Evolutionary conservation across 2,329 filamentous ascomycete genomes (phyloP).

Genomic region (Cytospora leucostoma): DNA sequence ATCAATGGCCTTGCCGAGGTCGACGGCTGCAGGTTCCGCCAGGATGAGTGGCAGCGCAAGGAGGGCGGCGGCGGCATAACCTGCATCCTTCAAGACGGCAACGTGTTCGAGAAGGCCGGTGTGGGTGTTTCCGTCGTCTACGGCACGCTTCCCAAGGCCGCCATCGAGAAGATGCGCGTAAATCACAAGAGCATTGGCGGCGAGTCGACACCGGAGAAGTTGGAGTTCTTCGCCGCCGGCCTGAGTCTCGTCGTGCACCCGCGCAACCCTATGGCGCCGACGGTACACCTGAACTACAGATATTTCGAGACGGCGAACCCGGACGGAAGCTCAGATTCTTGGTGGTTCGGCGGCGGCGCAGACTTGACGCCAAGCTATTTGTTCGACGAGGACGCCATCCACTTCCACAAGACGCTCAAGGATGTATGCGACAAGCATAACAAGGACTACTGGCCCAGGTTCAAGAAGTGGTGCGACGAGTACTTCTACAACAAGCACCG

Average conservation of each 20-base stretch:
- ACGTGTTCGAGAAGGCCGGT: constrained; percentile 96
- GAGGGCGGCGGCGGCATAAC: constrained; percentile 92
- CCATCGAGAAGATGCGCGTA: constrained; percentile 88
- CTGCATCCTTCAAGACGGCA: constrained; percentile 92
- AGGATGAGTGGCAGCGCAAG: constrained; percentile 84
- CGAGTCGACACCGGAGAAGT: constrained; percentile 65
- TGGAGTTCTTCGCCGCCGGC: constrained; percentile 95
- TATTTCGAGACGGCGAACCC: constrained; percentile 96
- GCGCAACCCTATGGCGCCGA: constrained; percentile 93
- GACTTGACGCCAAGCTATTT: constrained; percentile 92
- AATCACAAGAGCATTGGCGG: constrained; percentile 89
- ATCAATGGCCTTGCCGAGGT: constrained; percentile 79
- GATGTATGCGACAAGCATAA: constrained; percentile 92
- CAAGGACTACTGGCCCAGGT: constrained; percentile 85
- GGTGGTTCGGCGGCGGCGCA: constrained; percentile 98
- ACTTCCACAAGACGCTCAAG: constrained; percentile 95
- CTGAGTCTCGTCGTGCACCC: constrained; percentile 93
- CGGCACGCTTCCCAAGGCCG: constrained; percentile 80
- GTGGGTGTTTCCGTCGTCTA: constrained; percentile 96
- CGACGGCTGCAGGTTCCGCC: constrained; percentile 78
- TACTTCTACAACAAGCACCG: constrained; percentile 97
- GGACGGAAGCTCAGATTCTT: constrained; percentile 78
- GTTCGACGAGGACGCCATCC: constrained; percentile 94
- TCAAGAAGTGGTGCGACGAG: constrained; percentile 98
- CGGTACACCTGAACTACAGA: constrained; percentile 96